Evolutionary conservation across 768 basidiomycete species (phyloP), one percentile per base, ranked within the genome.

Genomic region (Lanmaoa pseudosensibilis): DNA sequence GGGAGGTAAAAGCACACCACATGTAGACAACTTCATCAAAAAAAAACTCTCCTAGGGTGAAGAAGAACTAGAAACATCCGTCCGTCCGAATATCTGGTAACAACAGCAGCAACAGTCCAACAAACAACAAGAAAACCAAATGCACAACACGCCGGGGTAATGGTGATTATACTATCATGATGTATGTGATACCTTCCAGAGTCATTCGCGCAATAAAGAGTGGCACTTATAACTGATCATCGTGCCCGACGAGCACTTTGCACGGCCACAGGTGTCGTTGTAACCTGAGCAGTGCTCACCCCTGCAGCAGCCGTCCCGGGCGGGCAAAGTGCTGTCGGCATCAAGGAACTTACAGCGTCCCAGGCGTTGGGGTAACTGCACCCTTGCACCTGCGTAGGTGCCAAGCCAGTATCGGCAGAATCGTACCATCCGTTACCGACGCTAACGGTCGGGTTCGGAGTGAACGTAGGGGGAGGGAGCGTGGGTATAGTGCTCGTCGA

Each of bases 341-440:
- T 67, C 41, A 78, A 45, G 18, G 75, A 79, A 54, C 72, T 73
- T 21, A 80, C 79, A 21, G 84, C 85, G 61, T 82, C 74, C 83
- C 86, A 90, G 46, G 83, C 76, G 62, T 83, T 71, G 19, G 84
- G 86, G 65, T 90, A 89, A 46, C 68, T 73, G 63, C 89, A 90
- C 9, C 86, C 88, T 47, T 77, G 71, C 45, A 90, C 77, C 25
- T 81, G 76, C 18, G 83, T 83, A 65, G 79, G 83, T 25, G 83
- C 85, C 27, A 73, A 68, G 12, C 68, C 74, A 5, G 78, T 83
- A 61, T 87, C 84, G 37, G 69, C 61, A 8, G 73, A 27, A 60
- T 86, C 75, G 30, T 76, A 77, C 88, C 88, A 89, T 2, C 87
- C 87, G 58, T 76, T 71, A 15, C 78, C 80, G 1, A 74, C 67